Percentiles rank a stretch among this genome's conserved stretches.
Conservation (phyloP, 23 red algal genomes). For the Gracilaria domingensis region DNA sequence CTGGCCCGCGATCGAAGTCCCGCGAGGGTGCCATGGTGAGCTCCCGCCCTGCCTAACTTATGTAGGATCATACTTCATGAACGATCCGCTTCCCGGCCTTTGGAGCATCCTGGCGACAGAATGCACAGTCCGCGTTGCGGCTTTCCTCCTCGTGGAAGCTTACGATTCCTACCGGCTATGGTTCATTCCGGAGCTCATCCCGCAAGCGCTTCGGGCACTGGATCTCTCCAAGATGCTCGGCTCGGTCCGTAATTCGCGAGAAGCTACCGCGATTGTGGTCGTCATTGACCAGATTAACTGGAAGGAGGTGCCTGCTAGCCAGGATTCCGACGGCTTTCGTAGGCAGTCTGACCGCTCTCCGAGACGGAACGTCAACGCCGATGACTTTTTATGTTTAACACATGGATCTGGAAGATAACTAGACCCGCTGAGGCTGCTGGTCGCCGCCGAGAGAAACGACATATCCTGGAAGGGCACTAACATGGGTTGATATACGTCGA, state of each 20-base stretch:
- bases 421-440: background rate
- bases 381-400: background rate
- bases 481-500: background rate
- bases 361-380: background rate
- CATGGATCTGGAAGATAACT: background rate
- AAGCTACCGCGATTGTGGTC: background rate
- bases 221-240: background rate
- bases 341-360: background rate
- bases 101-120: no score
- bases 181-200: background rate
- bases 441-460: background rate
- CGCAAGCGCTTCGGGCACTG: background rate
- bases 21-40: no score
- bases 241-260: background rate
- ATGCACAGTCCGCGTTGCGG: constrained; percentile 33
- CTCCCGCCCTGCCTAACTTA: constrained; percentile 13
- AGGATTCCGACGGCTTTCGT: background rate
- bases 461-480: background rate
- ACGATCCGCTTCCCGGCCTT: background rate
- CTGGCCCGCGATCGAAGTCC: constrained; percentile 17
- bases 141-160: background rate
- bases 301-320: background rate
- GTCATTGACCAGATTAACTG: constrained; percentile 24
- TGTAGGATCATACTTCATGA: background rate
- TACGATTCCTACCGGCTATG: constrained; percentile 19